Conservation (phyloP, 2,329 filamentous ascomycete species). For the Fusarium sp. region DNA sequence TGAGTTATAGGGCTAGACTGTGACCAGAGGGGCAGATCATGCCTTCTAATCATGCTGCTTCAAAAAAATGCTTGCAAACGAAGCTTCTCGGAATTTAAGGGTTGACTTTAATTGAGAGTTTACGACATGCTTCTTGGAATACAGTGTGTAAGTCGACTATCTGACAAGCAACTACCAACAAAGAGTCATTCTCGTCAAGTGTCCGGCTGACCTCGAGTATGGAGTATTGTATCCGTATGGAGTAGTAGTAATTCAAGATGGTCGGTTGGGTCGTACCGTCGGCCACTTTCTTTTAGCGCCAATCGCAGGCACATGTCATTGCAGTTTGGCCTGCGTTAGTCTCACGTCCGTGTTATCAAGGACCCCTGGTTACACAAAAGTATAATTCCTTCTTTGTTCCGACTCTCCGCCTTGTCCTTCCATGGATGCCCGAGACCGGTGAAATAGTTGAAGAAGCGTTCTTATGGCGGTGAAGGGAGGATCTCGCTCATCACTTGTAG, state of each 20-base stretch:
- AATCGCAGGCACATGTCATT: conserved; percentile 19
- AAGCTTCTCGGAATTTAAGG: not conserved
- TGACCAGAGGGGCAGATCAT: not conserved
- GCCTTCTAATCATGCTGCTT: not conserved
- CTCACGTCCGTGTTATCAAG: conserved; percentile 5
- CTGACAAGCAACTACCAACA: not conserved
- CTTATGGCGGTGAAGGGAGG: conserved; percentile 23
- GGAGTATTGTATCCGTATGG: not conserved
- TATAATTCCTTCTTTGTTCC: conserved; percentile 6
- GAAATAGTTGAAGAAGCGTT: not conserved
- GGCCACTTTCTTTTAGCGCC: conserved; percentile 37
- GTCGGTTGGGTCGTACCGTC: conserved; percentile 8
- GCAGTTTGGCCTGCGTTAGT: conserved; percentile 32
- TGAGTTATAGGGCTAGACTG: not conserved
- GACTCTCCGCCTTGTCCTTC: conserved; percentile 1
- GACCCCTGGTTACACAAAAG: conserved; percentile 23
- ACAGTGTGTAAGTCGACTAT: not conserved
- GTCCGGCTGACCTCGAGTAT: not conserved
- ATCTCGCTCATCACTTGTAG: not conserved
- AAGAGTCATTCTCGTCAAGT: not conserved
- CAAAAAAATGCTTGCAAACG: not conserved
- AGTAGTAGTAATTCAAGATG: not conserved
- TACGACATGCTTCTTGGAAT: not conserved
- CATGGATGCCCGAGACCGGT: conserved; percentile 7
- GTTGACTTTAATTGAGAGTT: not conserved